Evolutionary conservation across 2,329 filamentous ascomycete genomes (phyloP).

Genomic region (Dothideomycetidae sp.): DNA sequence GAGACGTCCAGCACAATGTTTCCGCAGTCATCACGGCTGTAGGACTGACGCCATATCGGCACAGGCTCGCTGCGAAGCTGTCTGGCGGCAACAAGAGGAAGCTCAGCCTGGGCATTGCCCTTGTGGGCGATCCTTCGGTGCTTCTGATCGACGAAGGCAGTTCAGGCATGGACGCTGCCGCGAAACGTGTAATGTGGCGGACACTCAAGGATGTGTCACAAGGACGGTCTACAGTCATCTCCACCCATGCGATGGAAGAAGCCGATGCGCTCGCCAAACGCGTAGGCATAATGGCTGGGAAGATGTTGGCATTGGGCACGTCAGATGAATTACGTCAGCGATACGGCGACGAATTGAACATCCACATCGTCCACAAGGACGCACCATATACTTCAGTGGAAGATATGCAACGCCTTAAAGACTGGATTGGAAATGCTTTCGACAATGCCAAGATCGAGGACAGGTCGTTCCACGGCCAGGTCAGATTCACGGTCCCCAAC

Average conservation of each 20-base stretch:
- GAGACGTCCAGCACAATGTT: slow-evolving; percentile 64
- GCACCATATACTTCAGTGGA: slow-evolving; percentile 58
- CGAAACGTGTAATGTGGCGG: slow-evolving; percentile 87
- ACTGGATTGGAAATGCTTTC: slow-evolving; percentile 51
- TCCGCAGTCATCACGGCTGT: slow-evolving; percentile 65
- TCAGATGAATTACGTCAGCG: slow-evolving; percentile 56
- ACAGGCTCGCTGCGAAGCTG: slow-evolving; percentile 62
- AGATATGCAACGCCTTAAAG: slow-evolving; percentile 52
- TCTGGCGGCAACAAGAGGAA: slow-evolving; percentile 94
- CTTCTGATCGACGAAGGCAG: slow-evolving; percentile 80
- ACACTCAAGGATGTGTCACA: slow-evolving; percentile 60
- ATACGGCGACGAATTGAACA: slow-evolving; percentile 65
- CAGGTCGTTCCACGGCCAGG: slow-evolving; percentile 69
- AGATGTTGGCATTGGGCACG: slow-evolving; percentile 74
- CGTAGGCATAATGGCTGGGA: slow-evolving; percentile 70
- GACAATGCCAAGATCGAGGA: slow-evolving; percentile 53
- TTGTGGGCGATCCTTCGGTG: slow-evolving; percentile 84
- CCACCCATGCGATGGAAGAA: slow-evolving; percentile 92
- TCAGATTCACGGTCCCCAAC: slow-evolving; percentile 64
- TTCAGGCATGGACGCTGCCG: slow-evolving; percentile 77
- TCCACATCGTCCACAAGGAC: slow-evolving; percentile 62
- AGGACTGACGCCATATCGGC: slow-evolving; percentile 54
- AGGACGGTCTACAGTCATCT: slow-evolving; percentile 72
- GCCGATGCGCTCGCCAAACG: slow-evolving; percentile 74
- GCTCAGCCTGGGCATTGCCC: slow-evolving; percentile 70